A percentile compares a stretch with the other conserved stretches of the same genome.
phyloP scores from a whole-genome alignment of 768 basidiomycete species.

The Lactarius evosmus region DNA sequence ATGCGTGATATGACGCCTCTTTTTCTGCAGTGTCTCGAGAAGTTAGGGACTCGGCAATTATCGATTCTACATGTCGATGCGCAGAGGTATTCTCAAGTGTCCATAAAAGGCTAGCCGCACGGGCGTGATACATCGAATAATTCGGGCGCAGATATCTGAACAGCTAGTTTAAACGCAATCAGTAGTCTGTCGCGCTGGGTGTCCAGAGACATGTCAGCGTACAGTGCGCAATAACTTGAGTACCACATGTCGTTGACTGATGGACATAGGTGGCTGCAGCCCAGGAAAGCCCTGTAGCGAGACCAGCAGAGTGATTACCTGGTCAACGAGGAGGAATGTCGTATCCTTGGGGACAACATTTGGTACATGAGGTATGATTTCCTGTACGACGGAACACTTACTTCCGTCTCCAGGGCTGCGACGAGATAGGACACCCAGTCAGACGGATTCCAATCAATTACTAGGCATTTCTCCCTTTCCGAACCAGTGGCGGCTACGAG shows the following conservation, averaged over 20 bases:
- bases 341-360: slow-evolving; percentile 16
- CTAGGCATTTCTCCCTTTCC: slow-evolving; percentile 34
- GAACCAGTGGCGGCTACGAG: slow-evolving; percentile 45
- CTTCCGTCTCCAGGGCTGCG: slow-evolving; percentile 52
- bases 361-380: background rate
- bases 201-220: slow-evolving; percentile 20
- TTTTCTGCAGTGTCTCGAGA: slow-evolving; percentile 47
- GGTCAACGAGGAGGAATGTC: slow-evolving; percentile 27
- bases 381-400: slow-evolving; percentile 33
- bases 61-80: slow-evolving; percentile 69
- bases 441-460: slow-evolving; percentile 56
- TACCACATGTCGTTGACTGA: slow-evolving; percentile 57
- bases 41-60: slow-evolving; percentile 69
- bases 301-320: slow-evolving; percentile 23
- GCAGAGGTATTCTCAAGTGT: slow-evolving; percentile 55
- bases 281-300: slow-evolving; percentile 19
- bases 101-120: slow-evolving; percentile 83
- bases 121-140: slow-evolving; percentile 70
- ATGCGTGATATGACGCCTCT: slow-evolving; percentile 72
- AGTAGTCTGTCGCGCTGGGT: background rate
- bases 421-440: slow-evolving; percentile 62
- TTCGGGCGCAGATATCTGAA: slow-evolving; percentile 69
- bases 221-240: slow-evolving; percentile 57
- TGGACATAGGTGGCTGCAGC: slow-evolving; percentile 28
- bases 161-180: slow-evolving; percentile 42